phyloP scores from a whole-genome alignment of 1,284 basidiomycete species.

The Apiotrichum akiyoshidainum region DNA sequence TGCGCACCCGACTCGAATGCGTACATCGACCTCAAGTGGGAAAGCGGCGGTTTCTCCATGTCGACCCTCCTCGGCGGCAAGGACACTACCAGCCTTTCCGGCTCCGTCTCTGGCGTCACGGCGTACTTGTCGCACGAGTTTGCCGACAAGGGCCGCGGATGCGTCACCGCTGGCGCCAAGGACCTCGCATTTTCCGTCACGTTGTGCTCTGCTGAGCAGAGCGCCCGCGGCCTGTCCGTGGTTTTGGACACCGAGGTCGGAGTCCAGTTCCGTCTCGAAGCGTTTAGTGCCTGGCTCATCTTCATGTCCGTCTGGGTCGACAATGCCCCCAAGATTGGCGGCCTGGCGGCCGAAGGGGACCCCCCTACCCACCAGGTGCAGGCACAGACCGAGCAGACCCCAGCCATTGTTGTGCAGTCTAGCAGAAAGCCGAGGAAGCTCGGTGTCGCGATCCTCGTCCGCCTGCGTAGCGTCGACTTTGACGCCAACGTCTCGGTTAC shows the following conservation, averaged over 20 bases:
- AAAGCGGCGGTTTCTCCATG: slow-evolving; percentile 81
- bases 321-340: slow-evolving; percentile 37
- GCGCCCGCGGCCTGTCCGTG: slow-evolving; percentile 56
- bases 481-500: slow-evolving; percentile 67
- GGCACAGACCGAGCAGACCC: slow-evolving; percentile 3
- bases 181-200: slow-evolving; percentile 43
- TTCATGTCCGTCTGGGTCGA: slow-evolving; percentile 47
- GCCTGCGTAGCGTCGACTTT: slow-evolving; percentile 67
- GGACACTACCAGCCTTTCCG: slow-evolving; percentile 64
- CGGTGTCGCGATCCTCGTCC: slow-evolving; percentile 57
- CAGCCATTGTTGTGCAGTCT: not conserved
- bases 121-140: slow-evolving; percentile 69
- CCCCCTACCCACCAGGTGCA: not conserved
- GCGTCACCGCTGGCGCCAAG: slow-evolving; percentile 43
- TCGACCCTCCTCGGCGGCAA: slow-evolving; percentile 68
- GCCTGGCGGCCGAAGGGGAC: slow-evolving; percentile 5
- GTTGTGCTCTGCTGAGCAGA: slow-evolving; percentile 18
- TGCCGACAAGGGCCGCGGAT: slow-evolving; percentile 38
- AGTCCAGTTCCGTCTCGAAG: slow-evolving; percentile 42
- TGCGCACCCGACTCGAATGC: slow-evolving; percentile 87
- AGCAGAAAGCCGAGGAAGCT: slow-evolving; percentile 15
- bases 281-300: slow-evolving; percentile 44
- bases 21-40: slow-evolving; percentile 78
- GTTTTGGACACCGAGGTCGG: slow-evolving; percentile 42
- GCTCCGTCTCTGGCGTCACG: slow-evolving; percentile 72